Evolutionary conservation across 805 yeast genomes (phyloP).

Genomic region (Suhomyces vadensis): DNA sequence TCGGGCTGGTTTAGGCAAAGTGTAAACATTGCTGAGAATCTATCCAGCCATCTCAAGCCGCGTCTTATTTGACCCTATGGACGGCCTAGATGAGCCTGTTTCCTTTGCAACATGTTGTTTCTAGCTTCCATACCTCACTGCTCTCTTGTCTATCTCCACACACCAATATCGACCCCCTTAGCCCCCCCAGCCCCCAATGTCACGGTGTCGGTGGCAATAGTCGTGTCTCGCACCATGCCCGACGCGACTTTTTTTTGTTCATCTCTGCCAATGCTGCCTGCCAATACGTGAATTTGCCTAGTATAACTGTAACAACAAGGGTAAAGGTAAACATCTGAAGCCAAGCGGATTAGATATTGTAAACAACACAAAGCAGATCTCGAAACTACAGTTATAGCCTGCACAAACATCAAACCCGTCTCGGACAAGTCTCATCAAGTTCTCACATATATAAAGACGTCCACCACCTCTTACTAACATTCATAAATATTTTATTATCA

Average conservation of each 20-base stretch:
- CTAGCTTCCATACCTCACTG: neutral
- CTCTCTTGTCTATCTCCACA: neutral
- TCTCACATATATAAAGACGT: neutral
- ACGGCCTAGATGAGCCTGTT: neutral
- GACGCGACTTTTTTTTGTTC: conserved; percentile 2
- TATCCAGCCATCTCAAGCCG: neutral
- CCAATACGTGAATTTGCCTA: neutral
- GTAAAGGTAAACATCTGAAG: neutral
- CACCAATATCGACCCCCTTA: neutral
- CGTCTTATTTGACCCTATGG: neutral
- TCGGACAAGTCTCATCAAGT: conserved; percentile 1
- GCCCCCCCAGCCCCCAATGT: neutral
- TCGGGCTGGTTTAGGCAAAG: conserved; percentile 1
- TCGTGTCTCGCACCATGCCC: conserved; percentile 1
- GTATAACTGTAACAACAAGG: conserved; percentile 2
- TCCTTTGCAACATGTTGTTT: neutral
- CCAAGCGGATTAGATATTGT: neutral
- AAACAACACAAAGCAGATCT: conserved; percentile 1
- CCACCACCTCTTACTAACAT: neutral
- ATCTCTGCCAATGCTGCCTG: neutral
- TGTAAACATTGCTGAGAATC: conserved; percentile 1
- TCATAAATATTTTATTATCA: too few species aligned
- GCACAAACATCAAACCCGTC: conserved; percentile 2
- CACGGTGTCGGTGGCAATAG: neutral
- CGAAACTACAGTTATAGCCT: neutral